phyloP scores from a whole-genome alignment of 176 grass and related monocot genomes.

The Luzula sylvatica region DNA sequence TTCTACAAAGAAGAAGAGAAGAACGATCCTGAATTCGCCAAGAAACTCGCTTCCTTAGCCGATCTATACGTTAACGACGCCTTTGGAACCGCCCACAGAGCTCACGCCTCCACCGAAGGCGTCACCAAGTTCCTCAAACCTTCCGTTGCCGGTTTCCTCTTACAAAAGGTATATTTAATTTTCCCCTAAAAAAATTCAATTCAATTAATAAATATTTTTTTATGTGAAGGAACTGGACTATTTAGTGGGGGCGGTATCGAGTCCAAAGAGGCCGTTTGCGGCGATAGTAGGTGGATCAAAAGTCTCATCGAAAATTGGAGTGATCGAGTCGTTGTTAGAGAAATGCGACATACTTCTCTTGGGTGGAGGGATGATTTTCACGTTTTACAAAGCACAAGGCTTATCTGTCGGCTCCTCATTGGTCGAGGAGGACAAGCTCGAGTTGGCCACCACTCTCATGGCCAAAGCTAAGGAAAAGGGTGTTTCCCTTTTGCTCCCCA shows the following conservation, averaged over 20 bases:
- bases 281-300: constrained; percentile 42
- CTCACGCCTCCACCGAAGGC: constrained; percentile 41
- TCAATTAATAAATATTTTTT: background rate
- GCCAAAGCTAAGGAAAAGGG: constrained; percentile 38
- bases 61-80: constrained; percentile 45
- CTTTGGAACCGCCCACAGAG: constrained; percentile 41
- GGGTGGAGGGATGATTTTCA: constrained; percentile 43
- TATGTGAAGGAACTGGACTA: constrained; percentile 39
- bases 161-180: constrained; percentile 37
- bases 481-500: constrained; percentile 32
- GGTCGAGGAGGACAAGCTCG: constrained; percentile 37
- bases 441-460: constrained; percentile 27
- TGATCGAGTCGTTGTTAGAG: constrained; percentile 37
- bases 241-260: constrained; percentile 36
- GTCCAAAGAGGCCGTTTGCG: constrained; percentile 33
- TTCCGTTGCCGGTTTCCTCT: constrained; percentile 35
- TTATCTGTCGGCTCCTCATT: constrained; percentile 32
- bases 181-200: background rate
- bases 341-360: constrained; percentile 39
- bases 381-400: constrained; percentile 43
- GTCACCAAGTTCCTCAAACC: constrained; percentile 39
- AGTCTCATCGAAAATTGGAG: constrained; percentile 37
- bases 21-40: constrained; percentile 40
- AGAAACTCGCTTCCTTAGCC: constrained; percentile 37
- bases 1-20: constrained; percentile 51